Evolutionary conservation across 495 filamentous ascomycete species (phyloP), one percentile per base, ranked within the genome.

Genomic region (Penicillium mononematosum): DNA sequence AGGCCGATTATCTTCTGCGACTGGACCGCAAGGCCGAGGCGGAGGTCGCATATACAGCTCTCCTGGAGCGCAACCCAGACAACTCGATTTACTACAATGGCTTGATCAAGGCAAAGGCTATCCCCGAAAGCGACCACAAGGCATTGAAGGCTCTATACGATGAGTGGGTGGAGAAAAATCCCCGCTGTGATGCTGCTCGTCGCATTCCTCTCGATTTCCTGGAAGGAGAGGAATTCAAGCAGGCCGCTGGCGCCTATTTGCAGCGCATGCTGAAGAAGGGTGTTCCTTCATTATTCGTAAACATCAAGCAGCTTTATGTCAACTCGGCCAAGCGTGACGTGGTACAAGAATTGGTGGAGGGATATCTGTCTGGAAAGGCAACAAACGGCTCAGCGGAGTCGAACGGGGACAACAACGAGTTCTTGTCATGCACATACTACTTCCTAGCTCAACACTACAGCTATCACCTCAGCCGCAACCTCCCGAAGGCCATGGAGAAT

Each of bases 361-460:
- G 89, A 53, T 96, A 96, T 63, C 72, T 86, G 25, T 73, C 84
- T 39, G 79, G 75, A 41, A 9, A 56, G 49, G 31, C 58, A 73
- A 5, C 67, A 76, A 84, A 83, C 50, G 75, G 79, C 24, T 71
- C 72, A 36, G 62, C 75, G 5, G 75, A 76, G 10, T 44, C 72
- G 48, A 85, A 85, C 55, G 81, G 79, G 12, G 81, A 85, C 60
- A 68, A 75, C 49, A 75, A 67, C 14, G 70, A 78, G 22, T 93
- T 92, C 64, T 78, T 86, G 49, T 79, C 88, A 7, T 89, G 92
- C 11, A 87, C 87, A 4, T 83, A 89, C 42, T 97, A 94, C 67
- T 99, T 95, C 78, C 84, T 99, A 50, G 90, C 91, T 5, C 95
- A 98, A 65, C 94, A 99, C 72, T 96, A 96, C 77, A 92, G 96